Base-by-base conservation (phyloP, 441 rosid genomes). In the Dalechampia spathulata region DNA sequence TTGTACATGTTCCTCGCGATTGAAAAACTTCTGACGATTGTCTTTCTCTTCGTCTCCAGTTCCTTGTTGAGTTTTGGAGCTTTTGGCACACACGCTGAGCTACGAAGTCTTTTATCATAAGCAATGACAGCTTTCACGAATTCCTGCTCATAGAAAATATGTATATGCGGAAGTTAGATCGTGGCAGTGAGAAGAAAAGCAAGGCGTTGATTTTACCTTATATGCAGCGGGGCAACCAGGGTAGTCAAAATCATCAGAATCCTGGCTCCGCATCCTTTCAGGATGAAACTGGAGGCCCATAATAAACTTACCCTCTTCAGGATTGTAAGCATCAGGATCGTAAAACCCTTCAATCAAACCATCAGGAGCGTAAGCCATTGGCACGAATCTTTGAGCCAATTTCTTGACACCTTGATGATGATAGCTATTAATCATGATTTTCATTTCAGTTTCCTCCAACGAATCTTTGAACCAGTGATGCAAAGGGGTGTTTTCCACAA, bases 121-220 rank as follows among this genome's bases (percentile, higher is more conserved):
- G 89, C 83, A 59, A 81, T 76, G 45, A 86, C 96, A 0, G 98
- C 96, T 70, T 84, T 86, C 54, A 81, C 94, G 62, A 92, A 92
- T 63, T 86, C 96, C 96, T 91, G 62, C 71, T 63, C 7, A 67
- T 10, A 4, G 22, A 26, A 30, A 30, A 30, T n/a, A n/a, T n/a
- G n/a, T n/a, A n/a, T n/a, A n/a, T n/a, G n/a, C n/a, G n/a, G n/a
- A n/a, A n/a, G n/a, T n/a, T n/a, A n/a, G n/a, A n/a, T 13, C 32
- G 14, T 47, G 32, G 7, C 3, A 6, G 23, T 17, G 1, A 32
- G 1, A 20, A 20, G 14, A 30, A 14, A 32, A 17, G 28, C 27
- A 4, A 16, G 6, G 19, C 15, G 5, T 2, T 28, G n/a, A 22
- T 19, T 45, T 27, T 68, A 82, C 88, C 70, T 78, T 79, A 64